Evolutionary conservation across 805 yeast genomes (phyloP), one percentile per base, ranked within the genome.

Genomic region (Debaryomyces tyrocola): DNA sequence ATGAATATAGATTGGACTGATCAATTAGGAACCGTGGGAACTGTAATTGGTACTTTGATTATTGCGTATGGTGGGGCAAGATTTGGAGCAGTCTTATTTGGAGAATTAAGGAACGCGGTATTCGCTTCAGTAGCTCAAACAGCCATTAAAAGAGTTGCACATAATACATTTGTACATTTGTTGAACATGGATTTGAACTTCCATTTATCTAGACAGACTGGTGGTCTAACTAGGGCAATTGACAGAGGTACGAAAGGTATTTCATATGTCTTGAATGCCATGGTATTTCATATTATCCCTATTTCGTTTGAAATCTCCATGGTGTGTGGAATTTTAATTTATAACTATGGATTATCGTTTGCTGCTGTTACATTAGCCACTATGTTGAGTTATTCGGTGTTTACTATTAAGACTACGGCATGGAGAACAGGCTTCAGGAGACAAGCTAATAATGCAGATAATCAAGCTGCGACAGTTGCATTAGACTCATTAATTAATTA

Each of bases 181-280:
- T 75, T 94, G 65, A 82, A 81, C 56, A 75, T 94, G 64, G 99
- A 94, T 67, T 70, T 91, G 45, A 86, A 89, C 17, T 94, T 92
- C 78, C 99, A 94, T 64, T 68, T 94, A 35, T 78, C 92, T 9
- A 77, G 91, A 55, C 98, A 94, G 64, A 94, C 99, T 0, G 99
- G 99, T 54, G 98, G 97, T 0, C 68, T 94, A 29, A 92, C 97
- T 0, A 75, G 99, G 50, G 98, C 98, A 1, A 94, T 94, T 58
- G 99, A 94, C 59, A 76, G 99, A 53, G 99, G 99, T 64, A 92
- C 98, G 1, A 92, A 94, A 58, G 99, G 99, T 71, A 92, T 94
- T 44, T 85, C 95, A 10, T 91, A 87, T 57, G 97, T 94, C 4
- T 72, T 94, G 40, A 83, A 88, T 33, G 96, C 98, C 2, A 88